A percentile compares a stretch with the other conserved stretches of the same genome.
phyloP scores from a whole-genome alignment of 1,284 basidiomycete species.

The Laetiporus sulphureus region DNA sequence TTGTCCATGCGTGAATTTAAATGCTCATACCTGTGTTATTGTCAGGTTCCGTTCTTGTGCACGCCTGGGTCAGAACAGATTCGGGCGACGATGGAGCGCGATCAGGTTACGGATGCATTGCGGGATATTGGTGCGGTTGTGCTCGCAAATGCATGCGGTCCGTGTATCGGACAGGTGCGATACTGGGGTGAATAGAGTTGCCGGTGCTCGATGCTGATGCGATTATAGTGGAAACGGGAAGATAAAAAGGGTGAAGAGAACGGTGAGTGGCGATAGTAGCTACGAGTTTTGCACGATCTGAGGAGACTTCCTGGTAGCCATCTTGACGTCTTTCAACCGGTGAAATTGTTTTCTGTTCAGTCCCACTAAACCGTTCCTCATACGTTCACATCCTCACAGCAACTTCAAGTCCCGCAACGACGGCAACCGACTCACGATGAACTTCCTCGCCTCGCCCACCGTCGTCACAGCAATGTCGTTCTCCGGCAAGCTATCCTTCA shows the following conservation, averaged over 20 bases:
- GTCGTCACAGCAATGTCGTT: constrained; percentile 98
- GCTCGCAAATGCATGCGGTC: constrained; percentile 96
- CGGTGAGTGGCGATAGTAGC: constrained; percentile 38
- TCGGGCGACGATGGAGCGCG: constrained; percentile 95
- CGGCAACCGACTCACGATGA: constrained; percentile 94
- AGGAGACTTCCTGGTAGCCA: constrained; percentile 48
- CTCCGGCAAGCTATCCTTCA: constrained; percentile 92
- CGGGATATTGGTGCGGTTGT: constrained; percentile 88
- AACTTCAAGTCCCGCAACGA: constrained; percentile 99
- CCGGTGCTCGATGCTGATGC: constrained; percentile 3
- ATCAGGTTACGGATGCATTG: constrained; percentile 77
- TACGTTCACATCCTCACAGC: constrained; percentile 24
- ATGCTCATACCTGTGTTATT: constrained; percentile 4
- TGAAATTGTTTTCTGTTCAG: too few relatives aligned
- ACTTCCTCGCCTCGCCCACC: constrained; percentile 96
- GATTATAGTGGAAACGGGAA: constrained; percentile 82
- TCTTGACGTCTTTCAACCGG: constrained; percentile 96
- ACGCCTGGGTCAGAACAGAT: constrained; percentile 98
- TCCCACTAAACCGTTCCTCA: too few relatives aligned
- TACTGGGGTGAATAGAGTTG: neutral
- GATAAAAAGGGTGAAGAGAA: constrained; percentile 91
- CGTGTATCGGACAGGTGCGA: constrained; percentile 91
- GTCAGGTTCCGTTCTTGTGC: constrained; percentile 86
- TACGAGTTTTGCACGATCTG: neutral
- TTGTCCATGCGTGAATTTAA: neutral